Evolutionary conservation across 176 grass and related monocot genomes (phyloP).

Genomic region (Metroxylon sagu): DNA sequence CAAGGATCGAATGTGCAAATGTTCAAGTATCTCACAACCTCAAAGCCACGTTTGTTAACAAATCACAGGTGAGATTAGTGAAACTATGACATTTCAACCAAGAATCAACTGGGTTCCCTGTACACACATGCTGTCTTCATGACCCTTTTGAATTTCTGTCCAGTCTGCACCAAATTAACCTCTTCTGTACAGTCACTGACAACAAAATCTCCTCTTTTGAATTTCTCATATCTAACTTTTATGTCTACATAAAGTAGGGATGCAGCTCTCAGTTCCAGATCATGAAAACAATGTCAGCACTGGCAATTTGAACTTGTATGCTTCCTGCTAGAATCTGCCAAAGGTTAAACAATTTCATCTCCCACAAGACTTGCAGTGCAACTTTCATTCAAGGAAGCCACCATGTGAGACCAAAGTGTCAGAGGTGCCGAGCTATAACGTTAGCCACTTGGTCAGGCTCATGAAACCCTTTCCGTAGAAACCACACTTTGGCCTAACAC

Average conservation of each 20-base stretch:
- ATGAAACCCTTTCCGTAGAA: background rate
- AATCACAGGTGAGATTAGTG: too few species aligned
- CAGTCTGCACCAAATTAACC: conserved; percentile 29
- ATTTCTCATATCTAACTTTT: background rate
- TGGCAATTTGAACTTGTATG: conserved; percentile 27
- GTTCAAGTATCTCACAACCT: too few species aligned
- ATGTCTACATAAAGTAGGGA: conserved; percentile 5
- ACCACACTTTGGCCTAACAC: background rate
- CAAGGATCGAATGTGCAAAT: too few species aligned
- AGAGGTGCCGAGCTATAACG: conserved; percentile 6
- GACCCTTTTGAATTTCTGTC: conserved; percentile 3
- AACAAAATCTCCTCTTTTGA: conserved; percentile 1
- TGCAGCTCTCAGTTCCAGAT: conserved; percentile 16
- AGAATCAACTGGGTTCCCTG: conserved; percentile 10
- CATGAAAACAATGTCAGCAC: conserved; percentile 22
- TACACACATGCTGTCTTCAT: background rate
- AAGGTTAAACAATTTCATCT: conserved; percentile 39
- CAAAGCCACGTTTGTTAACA: too few species aligned
- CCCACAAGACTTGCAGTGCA: background rate
- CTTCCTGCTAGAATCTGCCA: conserved; percentile 36
- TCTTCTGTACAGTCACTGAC: conserved; percentile 30
- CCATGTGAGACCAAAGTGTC: conserved; percentile 1
- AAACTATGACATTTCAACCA: too few species aligned
- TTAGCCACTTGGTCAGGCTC: conserved; percentile 5
- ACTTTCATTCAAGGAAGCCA: conserved; percentile 4